Conservation (phyloP, 306 rosid genomes). For the Trichosanthes cucumerina region DNA sequence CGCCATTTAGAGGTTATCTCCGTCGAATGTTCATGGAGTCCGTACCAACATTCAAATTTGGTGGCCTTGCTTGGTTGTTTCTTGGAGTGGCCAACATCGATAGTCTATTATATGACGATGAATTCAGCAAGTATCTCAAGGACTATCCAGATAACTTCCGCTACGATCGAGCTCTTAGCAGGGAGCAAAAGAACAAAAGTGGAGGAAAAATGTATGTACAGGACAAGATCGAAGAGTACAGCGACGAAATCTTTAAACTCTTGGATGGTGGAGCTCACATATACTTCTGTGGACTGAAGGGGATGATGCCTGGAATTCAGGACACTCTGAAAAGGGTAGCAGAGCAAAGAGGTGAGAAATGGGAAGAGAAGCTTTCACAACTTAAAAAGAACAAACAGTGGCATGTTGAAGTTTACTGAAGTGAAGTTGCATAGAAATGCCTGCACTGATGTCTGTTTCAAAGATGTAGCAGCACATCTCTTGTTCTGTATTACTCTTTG, state of each 20-base stretch:
- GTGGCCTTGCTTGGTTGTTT: constrained; percentile 93
- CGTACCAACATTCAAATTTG: constrained; percentile 63
- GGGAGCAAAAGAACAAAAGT: constrained; percentile 74
- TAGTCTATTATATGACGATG: constrained; percentile 81
- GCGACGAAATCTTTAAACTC: constrained; percentile 76
- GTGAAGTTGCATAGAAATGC: constrained; percentile 13
- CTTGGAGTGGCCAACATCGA: constrained; percentile 91
- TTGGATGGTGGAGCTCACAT: constrained; percentile 90
- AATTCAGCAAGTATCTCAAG: constrained; percentile 72
- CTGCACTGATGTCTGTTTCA: not conserved
- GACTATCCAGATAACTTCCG: constrained; percentile 79
- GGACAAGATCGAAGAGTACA: constrained; percentile 92
- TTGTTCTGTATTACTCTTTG: not conserved
- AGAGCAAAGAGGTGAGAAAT: constrained; percentile 71
- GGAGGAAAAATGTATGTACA: constrained; percentile 99
- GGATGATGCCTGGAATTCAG: constrained; percentile 99
- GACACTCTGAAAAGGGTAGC: constrained; percentile 87
- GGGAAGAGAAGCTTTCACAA: constrained; percentile 85
- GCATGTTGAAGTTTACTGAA: constrained; percentile 97
- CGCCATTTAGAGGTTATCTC: constrained; percentile 93
- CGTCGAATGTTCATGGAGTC: constrained; percentile 98
- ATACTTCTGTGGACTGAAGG: constrained; percentile 90
- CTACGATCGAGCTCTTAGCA: constrained; percentile 63
- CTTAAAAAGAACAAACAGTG: constrained; percentile 97
- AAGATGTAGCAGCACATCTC: not conserved